A percentile compares a stretch with the other conserved stretches of the same genome.
Evolutionary conservation across 2,329 filamentous ascomycete species (phyloP).

Genomic region (Talaromyces sp.): DNA sequence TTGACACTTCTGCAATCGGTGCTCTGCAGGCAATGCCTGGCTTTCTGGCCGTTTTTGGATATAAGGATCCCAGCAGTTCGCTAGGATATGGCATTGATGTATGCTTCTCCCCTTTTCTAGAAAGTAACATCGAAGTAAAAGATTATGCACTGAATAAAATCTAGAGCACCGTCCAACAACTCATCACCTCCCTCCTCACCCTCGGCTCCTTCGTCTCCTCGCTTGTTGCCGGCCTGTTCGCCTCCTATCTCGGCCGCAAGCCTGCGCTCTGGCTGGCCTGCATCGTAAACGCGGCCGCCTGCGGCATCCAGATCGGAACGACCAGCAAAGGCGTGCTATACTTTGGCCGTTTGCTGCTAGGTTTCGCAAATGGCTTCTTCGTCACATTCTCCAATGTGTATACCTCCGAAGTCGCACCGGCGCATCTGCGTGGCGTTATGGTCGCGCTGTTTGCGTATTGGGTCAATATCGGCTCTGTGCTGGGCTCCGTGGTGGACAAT

Average conservation of each 20-base stretch:
- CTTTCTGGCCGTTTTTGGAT: conserved; percentile 49
- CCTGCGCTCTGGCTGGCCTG: conserved; percentile 47
- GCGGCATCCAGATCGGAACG: conserved; percentile 42
- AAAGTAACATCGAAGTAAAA: background rate
- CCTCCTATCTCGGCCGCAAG: conserved; percentile 44
- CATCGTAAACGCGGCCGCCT: conserved; percentile 40
- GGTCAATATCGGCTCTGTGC: conserved; percentile 19
- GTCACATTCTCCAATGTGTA: conserved; percentile 47
- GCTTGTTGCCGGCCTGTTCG: conserved; percentile 45
- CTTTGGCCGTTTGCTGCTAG: conserved; percentile 43
- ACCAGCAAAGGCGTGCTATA: conserved; percentile 40
- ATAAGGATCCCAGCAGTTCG: conserved; percentile 33
- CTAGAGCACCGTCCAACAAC: conserved; percentile 48
- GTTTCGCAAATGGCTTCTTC: conserved; percentile 42
- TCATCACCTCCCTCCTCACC: conserved; percentile 51
- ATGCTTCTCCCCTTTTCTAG: background rate
- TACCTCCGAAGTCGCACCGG: conserved; percentile 45
- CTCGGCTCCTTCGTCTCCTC: conserved; percentile 50
- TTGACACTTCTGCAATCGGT: conserved; percentile 45
- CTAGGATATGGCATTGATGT: conserved; percentile 20
- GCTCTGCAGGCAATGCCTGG: conserved; percentile 50
- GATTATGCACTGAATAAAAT: background rate
- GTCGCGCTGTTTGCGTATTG: conserved; percentile 43
- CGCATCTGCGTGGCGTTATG: conserved; percentile 47
- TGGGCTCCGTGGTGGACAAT: conserved; percentile 19